Evolutionary conservation across 768 basidiomycete genomes (phyloP).

Genomic region (Boletus rufocinnamomeus): DNA sequence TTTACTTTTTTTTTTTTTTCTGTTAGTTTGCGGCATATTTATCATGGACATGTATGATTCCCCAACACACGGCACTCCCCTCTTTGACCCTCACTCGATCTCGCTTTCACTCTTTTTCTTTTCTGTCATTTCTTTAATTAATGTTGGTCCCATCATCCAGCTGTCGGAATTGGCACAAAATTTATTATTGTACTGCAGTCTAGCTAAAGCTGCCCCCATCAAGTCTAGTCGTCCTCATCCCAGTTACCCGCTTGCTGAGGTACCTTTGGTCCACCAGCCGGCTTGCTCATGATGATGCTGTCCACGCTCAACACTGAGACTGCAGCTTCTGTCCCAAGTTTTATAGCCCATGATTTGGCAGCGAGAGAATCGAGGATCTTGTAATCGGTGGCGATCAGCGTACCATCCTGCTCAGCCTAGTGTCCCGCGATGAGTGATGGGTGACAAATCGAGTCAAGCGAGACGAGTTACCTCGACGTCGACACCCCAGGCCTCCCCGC

Average conservation of each 20-base stretch:
- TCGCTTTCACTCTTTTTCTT: not conserved
- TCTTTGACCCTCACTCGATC: conserved; percentile 13
- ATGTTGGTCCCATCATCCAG: conserved; percentile 17
- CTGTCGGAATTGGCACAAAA: conserved; percentile 25
- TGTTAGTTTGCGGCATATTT: conserved; percentile 26
- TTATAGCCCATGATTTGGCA: conserved; percentile 88
- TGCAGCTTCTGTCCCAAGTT: conserved; percentile 90
- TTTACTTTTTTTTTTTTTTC: conserved; percentile 15
- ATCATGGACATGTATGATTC: conserved; percentile 37
- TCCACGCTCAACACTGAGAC: conserved; percentile 92
- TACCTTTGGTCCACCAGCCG: conserved; percentile 85
- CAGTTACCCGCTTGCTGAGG: conserved; percentile 87
- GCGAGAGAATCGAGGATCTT: conserved; percentile 86
- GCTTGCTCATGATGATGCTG: conserved; percentile 96
- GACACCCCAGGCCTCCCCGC: conserved; percentile 77
- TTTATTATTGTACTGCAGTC: conserved; percentile 33
- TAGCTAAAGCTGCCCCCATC: conserved; percentile 17
- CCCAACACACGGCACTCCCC: conserved; percentile 11
- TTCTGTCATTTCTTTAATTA: not conserved
- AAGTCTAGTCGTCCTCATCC: conserved; percentile 64
- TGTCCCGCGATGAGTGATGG: conserved; percentile 1
- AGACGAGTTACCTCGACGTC: conserved; percentile 74
- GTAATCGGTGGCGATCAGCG: conserved; percentile 59
- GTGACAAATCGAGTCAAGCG: not conserved
- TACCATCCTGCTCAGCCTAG: conserved; percentile 79